Conservation (phyloP, 495 filamentous ascomycete genomes). For the Darksidea phi region DNA sequence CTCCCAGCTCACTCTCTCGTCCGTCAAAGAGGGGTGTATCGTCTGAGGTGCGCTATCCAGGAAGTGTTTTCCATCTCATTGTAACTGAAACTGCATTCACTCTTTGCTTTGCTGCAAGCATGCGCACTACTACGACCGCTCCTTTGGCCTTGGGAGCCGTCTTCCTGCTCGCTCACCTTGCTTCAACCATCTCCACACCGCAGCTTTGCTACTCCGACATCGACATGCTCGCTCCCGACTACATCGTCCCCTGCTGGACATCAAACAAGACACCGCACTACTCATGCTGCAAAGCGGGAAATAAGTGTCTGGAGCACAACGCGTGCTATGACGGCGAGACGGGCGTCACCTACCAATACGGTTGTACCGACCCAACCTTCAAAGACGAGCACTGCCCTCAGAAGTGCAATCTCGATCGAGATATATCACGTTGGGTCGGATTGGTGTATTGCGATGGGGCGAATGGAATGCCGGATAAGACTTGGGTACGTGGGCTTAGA, state of each 20-base stretch:
- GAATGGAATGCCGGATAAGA: neutral
- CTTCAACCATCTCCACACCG: no score
- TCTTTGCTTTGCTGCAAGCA: no score
- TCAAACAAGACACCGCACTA: neutral
- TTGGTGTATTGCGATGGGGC: constrained; percentile 20
- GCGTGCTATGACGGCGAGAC: constrained; percentile 22
- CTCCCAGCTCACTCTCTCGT: no score
- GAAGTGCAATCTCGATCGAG: constrained; percentile 20
- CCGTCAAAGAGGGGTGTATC: no score
- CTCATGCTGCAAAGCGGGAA: constrained; percentile 26
- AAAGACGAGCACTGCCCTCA: constrained; percentile 15
- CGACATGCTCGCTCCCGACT: constrained; percentile 12
- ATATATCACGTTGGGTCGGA: constrained; percentile 13
- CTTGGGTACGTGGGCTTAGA: no score
- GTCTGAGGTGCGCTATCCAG: no score
- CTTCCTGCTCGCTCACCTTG: no score
- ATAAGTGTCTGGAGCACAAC: constrained; percentile 19
- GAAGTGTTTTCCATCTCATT: no score
- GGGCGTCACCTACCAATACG: constrained; percentile 27
- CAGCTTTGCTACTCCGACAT: constrained; percentile 26
- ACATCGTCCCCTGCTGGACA: constrained; percentile 27
- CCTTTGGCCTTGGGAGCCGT: no score
- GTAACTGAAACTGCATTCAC: no score
- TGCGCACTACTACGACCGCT: no score
- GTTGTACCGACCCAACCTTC: constrained; percentile 19